A percentile compares a stretch with the other conserved stretches of the same genome.
phyloP scores from a whole-genome alignment of 371 early-diverging fungal genomes.

The Mortierella sp. region DNA sequence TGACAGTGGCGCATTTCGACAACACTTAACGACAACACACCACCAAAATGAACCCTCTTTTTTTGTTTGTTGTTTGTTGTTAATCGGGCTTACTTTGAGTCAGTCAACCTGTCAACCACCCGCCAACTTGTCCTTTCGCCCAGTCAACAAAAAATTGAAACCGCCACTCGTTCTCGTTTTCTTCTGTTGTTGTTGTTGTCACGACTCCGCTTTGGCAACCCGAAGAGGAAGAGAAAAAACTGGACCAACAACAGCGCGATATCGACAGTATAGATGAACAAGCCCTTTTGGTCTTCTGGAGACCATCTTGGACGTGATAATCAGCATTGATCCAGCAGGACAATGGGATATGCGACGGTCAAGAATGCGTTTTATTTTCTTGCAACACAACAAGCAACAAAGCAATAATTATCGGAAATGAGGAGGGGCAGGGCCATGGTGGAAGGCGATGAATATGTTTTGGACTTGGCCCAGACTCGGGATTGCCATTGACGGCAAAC shows the following conservation, averaged over 20 bases:
- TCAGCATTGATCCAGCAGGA: neutral
- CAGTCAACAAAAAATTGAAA: slow-evolving; percentile 10
- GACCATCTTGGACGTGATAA: neutral
- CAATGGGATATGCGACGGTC: neutral
- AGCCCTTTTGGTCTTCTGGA: too few relatives aligned
- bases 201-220: slow-evolving; percentile 6
- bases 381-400: neutral
- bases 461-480: neutral
- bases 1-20: neutral
- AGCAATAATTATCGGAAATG: neutral
- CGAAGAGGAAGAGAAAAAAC: neutral
- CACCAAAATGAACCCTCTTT: neutral
- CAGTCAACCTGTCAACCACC: neutral
- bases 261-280: too few relatives aligned
- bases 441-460: neutral
- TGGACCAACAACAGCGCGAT: neutral
- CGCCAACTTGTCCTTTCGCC: neutral
- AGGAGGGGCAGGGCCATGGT: neutral
- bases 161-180: neutral
- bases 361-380: neutral
- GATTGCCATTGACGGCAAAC: neutral
- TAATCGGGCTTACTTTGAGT: neutral
- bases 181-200: neutral
- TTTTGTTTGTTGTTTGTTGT: neutral
- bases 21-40: neutral